A percentile compares a stretch with the other conserved stretches of the same genome.
These are phyloP conservation scores for Earliella scabrosa DNA, from an alignment of 1,284 basidiomycete genomes.

Conservation along the genomic window DNA sequence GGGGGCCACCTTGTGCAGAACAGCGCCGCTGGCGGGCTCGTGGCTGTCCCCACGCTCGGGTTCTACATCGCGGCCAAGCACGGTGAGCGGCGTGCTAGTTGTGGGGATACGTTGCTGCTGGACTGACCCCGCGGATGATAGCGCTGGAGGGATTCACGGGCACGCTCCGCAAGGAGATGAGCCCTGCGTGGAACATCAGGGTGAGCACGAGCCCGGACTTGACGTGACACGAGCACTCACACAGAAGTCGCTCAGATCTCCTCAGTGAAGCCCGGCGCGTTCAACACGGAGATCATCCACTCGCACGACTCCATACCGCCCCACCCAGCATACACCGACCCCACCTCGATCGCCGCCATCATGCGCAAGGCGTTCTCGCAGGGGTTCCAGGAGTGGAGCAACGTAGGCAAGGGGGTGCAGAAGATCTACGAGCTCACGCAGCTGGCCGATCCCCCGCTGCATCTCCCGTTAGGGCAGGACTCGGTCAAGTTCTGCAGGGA, in stretches of 20 bases:
- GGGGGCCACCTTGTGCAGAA: slow-evolving; percentile 40
- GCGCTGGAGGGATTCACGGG: slow-evolving; percentile 42
- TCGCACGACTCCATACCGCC: slow-evolving; percentile 1
- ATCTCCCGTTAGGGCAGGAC: slow-evolving; percentile 28
- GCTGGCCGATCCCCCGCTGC: slow-evolving; percentile 26
- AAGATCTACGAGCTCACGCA: slow-evolving; percentile 1
- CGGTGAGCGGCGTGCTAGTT: slow-evolving; percentile 20
- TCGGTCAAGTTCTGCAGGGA: slow-evolving; percentile 4
- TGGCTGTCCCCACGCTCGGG: slow-evolving; percentile 26
- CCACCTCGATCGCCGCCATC: no score
- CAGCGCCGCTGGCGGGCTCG: slow-evolving; percentile 34
- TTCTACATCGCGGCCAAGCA: slow-evolving; percentile 37
- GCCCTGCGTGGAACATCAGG: slow-evolving; percentile 38
- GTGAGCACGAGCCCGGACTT: slow-evolving; percentile 7
- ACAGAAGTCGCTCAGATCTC: slow-evolving; percentile 7
- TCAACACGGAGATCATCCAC: slow-evolving; percentile 10
- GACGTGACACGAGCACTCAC: no score
- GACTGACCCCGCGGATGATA: slow-evolving; percentile 13
- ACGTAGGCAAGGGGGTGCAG: neutral
- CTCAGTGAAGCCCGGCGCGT: slow-evolving; percentile 17
- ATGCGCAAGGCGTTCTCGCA: slow-evolving; percentile 3
- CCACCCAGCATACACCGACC: slow-evolving; percentile 20
- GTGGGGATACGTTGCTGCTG: neutral
- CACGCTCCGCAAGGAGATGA: slow-evolving; percentile 32
- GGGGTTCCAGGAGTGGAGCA: neutral